These are phyloP conservation scores for Entomortierella chlamydospora DNA, from an alignment of 192 early-diverging fungal genomes.

Conservation along the genomic window DNA sequence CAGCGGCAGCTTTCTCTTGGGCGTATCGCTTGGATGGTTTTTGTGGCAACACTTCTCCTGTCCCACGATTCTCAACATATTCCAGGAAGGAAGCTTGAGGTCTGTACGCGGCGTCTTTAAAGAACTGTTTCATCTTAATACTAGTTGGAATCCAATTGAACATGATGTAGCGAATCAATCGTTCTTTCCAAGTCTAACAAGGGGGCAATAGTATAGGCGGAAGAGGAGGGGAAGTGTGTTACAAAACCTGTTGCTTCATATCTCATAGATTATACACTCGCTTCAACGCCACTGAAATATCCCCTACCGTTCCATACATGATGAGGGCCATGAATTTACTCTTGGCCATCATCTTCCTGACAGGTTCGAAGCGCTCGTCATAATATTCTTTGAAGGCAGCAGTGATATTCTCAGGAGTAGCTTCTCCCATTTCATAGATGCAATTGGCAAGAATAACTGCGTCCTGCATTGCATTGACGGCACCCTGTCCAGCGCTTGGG, in stretches of 20 bases:
- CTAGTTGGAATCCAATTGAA: conserved; percentile 19
- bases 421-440: background rate
- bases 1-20: no score
- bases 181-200: conserved; percentile 20
- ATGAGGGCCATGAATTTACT: conserved; percentile 9
- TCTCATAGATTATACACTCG: background rate
- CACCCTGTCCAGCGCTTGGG: conserved; percentile 12
- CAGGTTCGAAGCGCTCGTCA: background rate
- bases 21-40: background rate
- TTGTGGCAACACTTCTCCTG: background rate
- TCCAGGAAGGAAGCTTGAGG: conserved; percentile 5
- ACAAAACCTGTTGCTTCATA: no score
- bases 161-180: conserved; percentile 2
- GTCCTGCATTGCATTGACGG: conserved; percentile 11
- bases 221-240: no score
- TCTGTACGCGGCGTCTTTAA: conserved; percentile 11
- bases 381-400: conserved; percentile 7
- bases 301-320: conserved; percentile 9
- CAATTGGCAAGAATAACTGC: conserved; percentile 17
- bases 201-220: background rate
- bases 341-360: background rate
- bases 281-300: no score
- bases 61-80: background rate
- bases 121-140: conserved; percentile 10
- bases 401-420: background rate